These are phyloP conservation scores for Diversispora eburnea DNA, from an alignment of 192 early-diverging fungal genomes.

Conservation along the genomic window DNA sequence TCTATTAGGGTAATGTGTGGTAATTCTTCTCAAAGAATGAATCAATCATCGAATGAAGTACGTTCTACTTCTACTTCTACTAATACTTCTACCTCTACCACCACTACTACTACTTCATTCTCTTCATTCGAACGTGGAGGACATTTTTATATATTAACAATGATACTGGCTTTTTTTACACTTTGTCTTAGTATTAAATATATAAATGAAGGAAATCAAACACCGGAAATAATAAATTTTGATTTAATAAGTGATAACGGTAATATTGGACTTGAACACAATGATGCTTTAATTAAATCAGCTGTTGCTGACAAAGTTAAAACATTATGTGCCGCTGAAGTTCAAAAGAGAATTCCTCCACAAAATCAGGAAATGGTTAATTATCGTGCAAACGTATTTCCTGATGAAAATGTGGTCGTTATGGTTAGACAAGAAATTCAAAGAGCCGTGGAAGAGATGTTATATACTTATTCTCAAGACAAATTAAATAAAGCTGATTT, in stretches of 20 bases:
- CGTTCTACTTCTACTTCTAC: no score
- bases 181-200: no score
- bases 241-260: neutral
- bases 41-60: no score
- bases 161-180: no score
- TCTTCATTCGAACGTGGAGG: no score
- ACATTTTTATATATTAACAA: no score
- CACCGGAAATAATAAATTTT: no score
- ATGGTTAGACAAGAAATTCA: conserved; percentile 14
- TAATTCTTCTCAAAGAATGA: no score
- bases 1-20: no score
- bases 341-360: conserved; percentile 14
- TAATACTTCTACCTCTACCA: no score
- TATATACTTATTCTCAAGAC: conserved; percentile 56
- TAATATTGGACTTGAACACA: conserved; percentile 1
- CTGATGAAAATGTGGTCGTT: neutral
- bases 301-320: conserved; percentile 10
- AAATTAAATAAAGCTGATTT: conserved; percentile 61
- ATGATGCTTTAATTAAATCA: conserved; percentile 11
- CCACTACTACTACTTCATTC: no score
- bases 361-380: neutral
- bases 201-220: no score
- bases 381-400: neutral
- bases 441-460: conserved; percentile 53
- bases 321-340: conserved; percentile 8